Evolutionary conservation across 768 basidiomycete genomes (phyloP).

Genomic region (Butyriboletus loyo): DNA sequence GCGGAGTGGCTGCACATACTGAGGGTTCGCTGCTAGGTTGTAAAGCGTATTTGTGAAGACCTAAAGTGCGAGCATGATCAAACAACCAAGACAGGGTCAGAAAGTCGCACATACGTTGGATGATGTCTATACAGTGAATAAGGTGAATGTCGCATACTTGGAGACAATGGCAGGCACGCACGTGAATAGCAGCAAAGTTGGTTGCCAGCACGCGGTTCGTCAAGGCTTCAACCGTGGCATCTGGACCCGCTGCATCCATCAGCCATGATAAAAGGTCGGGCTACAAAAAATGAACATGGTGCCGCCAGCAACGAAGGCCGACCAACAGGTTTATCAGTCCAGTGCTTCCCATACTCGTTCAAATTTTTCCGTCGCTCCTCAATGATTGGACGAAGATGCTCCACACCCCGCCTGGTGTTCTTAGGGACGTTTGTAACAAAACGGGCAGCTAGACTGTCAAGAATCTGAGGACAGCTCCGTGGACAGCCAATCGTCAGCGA

Average conservation of each 20-base stretch:
- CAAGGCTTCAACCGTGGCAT: too few species aligned
- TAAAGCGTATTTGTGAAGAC: background rate
- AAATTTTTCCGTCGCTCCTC: constrained; percentile 24
- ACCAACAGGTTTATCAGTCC: constrained; percentile 33
- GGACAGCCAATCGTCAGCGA: background rate
- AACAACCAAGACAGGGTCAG: too few species aligned
- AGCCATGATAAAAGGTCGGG: too few species aligned
- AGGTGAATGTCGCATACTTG: background rate
- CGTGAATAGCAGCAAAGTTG: too few species aligned
- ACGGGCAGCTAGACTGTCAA: constrained; percentile 16
- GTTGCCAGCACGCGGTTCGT: too few species aligned
- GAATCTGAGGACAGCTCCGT: background rate
- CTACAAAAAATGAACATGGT: too few species aligned
- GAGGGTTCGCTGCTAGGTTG: too few species aligned
- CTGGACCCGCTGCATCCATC: too few species aligned
- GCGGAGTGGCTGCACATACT: too few species aligned
- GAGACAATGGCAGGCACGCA: background rate
- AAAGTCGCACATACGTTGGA: background rate
- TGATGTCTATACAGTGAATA: too few species aligned
- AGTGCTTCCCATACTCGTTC: constrained; percentile 24
- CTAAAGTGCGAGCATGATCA: background rate
- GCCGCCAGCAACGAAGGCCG: background rate
- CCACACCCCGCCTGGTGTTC: constrained; percentile 3
- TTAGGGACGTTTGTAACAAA: constrained; percentile 6
- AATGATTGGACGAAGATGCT: constrained; percentile 27